A percentile compares a stretch with the other conserved stretches of the same genome.
phyloP scores from a whole-genome alignment of 805 yeast species.

The Saturnispora bothae region DNA sequence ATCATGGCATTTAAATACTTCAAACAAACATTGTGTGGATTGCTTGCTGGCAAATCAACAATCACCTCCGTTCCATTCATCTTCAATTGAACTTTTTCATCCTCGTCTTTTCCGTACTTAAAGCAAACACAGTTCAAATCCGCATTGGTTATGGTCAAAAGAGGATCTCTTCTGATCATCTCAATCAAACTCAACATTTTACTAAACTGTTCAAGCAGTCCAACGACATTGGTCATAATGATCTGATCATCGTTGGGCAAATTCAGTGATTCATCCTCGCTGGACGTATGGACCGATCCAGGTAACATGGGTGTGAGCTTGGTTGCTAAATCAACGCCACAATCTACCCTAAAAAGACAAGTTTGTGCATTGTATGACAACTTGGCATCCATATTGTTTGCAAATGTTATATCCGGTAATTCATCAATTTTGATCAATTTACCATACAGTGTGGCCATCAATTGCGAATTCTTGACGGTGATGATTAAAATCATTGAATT shows the following conservation, averaged over 20 bases:
- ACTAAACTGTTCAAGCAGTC: slow-evolving; percentile 22
- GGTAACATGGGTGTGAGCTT: slow-evolving; percentile 12
- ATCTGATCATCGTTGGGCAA: slow-evolving; percentile 1
- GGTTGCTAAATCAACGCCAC: slow-evolving; percentile 18
- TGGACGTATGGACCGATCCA: not conserved
- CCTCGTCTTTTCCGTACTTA: slow-evolving; percentile 21
- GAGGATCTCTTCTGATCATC: slow-evolving; percentile 21
- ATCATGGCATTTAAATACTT: slow-evolving; percentile 19
- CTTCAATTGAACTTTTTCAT: slow-evolving; percentile 21
- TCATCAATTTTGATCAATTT: slow-evolving; percentile 19
- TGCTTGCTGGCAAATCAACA: slow-evolving; percentile 21
- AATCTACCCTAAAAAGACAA: slow-evolving; percentile 23
- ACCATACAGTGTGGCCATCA: slow-evolving; percentile 28
- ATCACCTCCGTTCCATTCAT: slow-evolving; percentile 17
- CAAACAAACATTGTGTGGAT: slow-evolving; percentile 23
- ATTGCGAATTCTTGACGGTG: slow-evolving; percentile 18
- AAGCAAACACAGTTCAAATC: slow-evolving; percentile 22
- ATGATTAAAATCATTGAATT: slow-evolving; percentile 26
- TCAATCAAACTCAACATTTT: slow-evolving; percentile 22
- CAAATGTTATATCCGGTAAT: slow-evolving; percentile 20
- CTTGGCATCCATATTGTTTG: slow-evolving; percentile 19
- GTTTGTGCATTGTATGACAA: slow-evolving; percentile 18
- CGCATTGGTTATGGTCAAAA: slow-evolving; percentile 20
- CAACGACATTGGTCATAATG: slow-evolving; percentile 17
- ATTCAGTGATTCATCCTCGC: not conserved